Percentiles rank a stretch among this genome's conserved stretches.
Conservation (phyloP, 805 yeast genomes). For the Cyberlindnera galapagoensis region DNA sequence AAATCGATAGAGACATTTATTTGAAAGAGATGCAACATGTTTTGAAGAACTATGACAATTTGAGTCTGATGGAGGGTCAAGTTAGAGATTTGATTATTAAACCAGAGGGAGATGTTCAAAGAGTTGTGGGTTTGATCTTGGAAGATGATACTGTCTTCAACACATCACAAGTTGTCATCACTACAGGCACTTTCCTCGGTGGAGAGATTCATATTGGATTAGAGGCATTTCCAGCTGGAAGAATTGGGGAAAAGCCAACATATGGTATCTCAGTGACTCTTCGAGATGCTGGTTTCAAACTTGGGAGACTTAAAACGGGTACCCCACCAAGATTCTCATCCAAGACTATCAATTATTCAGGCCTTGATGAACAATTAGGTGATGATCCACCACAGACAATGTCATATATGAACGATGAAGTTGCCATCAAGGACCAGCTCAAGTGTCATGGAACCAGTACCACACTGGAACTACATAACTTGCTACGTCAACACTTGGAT, state of each 20-base stretch:
- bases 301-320: conserved; percentile 93
- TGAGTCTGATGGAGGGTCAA: conserved; percentile 56
- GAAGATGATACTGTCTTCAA: conserved; percentile 57
- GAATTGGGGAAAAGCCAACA: conserved; percentile 90
- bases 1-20: conserved; percentile 82
- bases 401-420: conserved; percentile 73
- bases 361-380: conserved; percentile 67
- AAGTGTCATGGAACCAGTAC: conserved; percentile 76
- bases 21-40: conserved; percentile 70
- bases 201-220: conserved; percentile 94
- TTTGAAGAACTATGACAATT: conserved; percentile 47
- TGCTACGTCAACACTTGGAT: conserved; percentile 64
- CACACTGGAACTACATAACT: conserved; percentile 63
- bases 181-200: conserved; percentile 93
- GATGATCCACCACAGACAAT: conserved; percentile 85
- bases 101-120: conserved; percentile 6
- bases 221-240: conserved; percentile 76
- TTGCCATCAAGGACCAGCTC: conserved; percentile 54
- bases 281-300: conserved; percentile 64
- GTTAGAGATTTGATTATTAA: conserved; percentile 81
- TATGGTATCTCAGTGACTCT: conserved; percentile 83
- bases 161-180: conserved; percentile 69
- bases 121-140: conserved; percentile 60
- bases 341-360: conserved; percentile 59
- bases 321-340: conserved; percentile 89